These are phyloP conservation scores for Albugo candida DNA, from an alignment of 352 stramenopile species.

Conservation along the genomic window DNA sequence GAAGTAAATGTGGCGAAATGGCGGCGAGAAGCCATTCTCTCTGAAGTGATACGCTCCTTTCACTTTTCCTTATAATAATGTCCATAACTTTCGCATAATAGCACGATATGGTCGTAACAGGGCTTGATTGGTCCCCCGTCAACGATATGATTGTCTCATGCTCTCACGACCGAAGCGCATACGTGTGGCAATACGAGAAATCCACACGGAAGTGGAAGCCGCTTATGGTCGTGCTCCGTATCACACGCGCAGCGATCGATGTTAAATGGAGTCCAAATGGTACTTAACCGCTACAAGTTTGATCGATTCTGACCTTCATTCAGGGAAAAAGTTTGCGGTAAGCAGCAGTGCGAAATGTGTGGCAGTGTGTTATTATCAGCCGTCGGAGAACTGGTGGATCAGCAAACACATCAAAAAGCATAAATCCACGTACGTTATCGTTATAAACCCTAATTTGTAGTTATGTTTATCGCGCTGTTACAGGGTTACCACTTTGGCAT, in stretches of 20 bases:
- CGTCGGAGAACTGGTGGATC: conserved; percentile 88
- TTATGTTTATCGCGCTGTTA: not conserved
- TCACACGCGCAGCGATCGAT: conserved; percentile 81
- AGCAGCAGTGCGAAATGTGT: conserved; percentile 85
- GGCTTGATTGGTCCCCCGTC: conserved; percentile 84
- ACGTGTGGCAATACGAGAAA: conserved; percentile 86
- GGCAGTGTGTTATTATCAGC: conserved; percentile 86
- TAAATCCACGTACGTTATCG: conserved; percentile 81
- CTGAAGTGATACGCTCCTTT: conserved; percentile 18
- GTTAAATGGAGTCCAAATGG: conserved; percentile 88
- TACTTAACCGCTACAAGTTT: conserved; percentile 5
- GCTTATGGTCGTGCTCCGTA: conserved; percentile 79
- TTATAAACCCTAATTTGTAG: not conserved
- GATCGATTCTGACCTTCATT: not conserved
- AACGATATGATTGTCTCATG: conserved; percentile 89
- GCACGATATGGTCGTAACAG: conserved; percentile 87
- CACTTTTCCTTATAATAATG: not conserved
- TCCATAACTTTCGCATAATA: conserved; percentile 7
- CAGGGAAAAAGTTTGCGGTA: conserved; percentile 86
- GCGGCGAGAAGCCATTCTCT: conserved; percentile 71
- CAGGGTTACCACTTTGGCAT: conserved; percentile 76
- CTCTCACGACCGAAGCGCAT: conserved; percentile 87
- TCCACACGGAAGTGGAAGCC: conserved; percentile 82
- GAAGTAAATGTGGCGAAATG: conserved; percentile 53
- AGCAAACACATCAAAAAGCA: conserved; percentile 94